phyloP scores from a whole-genome alignment of 495 filamentous ascomycete species.

The Xylaria nigripes region DNA sequence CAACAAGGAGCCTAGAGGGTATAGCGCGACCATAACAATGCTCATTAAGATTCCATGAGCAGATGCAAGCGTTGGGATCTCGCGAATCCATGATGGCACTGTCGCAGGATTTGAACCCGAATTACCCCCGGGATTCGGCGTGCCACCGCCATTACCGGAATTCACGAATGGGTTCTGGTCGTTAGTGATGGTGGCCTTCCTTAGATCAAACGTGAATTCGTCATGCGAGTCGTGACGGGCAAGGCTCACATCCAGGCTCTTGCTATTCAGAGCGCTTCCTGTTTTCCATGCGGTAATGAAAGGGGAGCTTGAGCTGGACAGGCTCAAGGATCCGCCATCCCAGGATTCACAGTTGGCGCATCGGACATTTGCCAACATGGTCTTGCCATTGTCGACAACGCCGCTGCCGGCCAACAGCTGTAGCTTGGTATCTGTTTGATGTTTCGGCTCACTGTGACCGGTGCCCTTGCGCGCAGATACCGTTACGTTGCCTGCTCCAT shows the following conservation, averaged over 20 bases:
- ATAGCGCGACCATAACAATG: slow-evolving; percentile 47
- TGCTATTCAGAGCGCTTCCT: slow-evolving; percentile 50
- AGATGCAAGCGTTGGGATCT: slow-evolving; percentile 18
- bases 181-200: slow-evolving; percentile 42
- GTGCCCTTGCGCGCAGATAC: slow-evolving; percentile 53
- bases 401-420: slow-evolving; percentile 57
- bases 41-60: slow-evolving; percentile 50
- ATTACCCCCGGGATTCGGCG: background rate
- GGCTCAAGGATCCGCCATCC: slow-evolving; percentile 49
- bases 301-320: slow-evolving; percentile 36
- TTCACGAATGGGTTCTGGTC: slow-evolving; percentile 54
- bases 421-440: slow-evolving; percentile 41
- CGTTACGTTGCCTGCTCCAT: slow-evolving; percentile 54
- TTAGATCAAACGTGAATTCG: slow-evolving; percentile 50
- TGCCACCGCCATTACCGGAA: background rate
- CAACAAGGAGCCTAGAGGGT: slow-evolving; percentile 48
- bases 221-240: slow-evolving; percentile 49
- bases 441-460: slow-evolving; percentile 45
- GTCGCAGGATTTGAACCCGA: slow-evolving; percentile 9
- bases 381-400: slow-evolving; percentile 33
- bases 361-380: slow-evolving; percentile 56
- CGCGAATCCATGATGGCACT: background rate
- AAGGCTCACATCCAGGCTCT: slow-evolving; percentile 42
- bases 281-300: slow-evolving; percentile 63
- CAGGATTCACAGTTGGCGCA: slow-evolving; percentile 42